A percentile compares a stretch with the other conserved stretches of the same genome.
phyloP scores from a whole-genome alignment of 805 yeast genomes.

The Hanseniaspora guilliermondii region DNA sequence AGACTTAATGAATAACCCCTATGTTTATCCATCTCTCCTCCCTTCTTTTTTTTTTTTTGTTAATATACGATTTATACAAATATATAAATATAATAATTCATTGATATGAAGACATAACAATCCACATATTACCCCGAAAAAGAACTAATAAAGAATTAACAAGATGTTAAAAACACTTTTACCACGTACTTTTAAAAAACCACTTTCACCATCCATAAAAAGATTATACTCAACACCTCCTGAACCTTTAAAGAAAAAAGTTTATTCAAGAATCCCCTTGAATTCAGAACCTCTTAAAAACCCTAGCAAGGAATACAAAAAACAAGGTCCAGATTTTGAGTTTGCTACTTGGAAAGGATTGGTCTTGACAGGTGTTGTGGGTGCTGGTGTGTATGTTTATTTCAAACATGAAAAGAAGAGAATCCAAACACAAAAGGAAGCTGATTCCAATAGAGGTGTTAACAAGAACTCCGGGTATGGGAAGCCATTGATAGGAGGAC shows the following conservation, averaged over 20 bases:
- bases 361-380: conserved; percentile 50
- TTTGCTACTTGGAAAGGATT: conserved; percentile 81
- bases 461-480: conserved; percentile 38
- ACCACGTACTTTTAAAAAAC: background rate
- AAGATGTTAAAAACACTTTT: background rate
- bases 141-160: background rate
- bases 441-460: conserved; percentile 65
- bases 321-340: conserved; percentile 34
- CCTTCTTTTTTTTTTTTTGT: too few relatives aligned
- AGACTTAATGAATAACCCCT: too few relatives aligned
- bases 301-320: conserved; percentile 26
- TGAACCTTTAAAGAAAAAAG: conserved; percentile 23
- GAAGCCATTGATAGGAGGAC: conserved; percentile 86
- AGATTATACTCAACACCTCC: background rate
- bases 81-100: too few relatives aligned
- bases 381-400: conserved; percentile 57
- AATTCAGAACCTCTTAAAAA: conserved; percentile 62
- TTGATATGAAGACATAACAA: too few relatives aligned
- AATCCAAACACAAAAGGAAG: conserved; percentile 60
- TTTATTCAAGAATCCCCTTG: conserved; percentile 38
- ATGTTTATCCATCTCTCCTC: too few relatives aligned
- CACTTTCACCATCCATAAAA: background rate
- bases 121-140: too few relatives aligned
- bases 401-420: conserved; percentile 69
- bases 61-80: too few relatives aligned